A percentile compares a stretch with the other conserved stretches of the same genome.
Conservation (phyloP, 2,329 filamentous ascomycete species). For the Epichloe sibirici region DNA sequence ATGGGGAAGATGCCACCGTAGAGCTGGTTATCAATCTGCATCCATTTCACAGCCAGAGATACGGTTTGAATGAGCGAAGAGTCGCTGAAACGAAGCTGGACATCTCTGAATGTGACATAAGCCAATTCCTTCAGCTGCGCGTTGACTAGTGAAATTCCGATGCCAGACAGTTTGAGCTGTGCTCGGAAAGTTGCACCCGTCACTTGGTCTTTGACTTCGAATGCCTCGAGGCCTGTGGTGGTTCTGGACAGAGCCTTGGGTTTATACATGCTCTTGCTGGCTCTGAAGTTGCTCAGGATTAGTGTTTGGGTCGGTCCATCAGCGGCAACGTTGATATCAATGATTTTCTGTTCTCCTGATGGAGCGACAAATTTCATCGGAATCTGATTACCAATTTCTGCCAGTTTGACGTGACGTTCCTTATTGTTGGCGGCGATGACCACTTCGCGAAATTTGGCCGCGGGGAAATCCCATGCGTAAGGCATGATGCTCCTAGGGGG, state of each 20-base stretch:
- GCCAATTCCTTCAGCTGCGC: slow-evolving; percentile 82
- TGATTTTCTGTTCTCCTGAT: slow-evolving; percentile 65
- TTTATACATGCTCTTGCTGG: slow-evolving; percentile 81
- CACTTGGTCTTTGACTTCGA: slow-evolving; percentile 89
- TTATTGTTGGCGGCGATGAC: slow-evolving; percentile 44
- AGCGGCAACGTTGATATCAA: slow-evolving; percentile 92
- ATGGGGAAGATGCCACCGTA: slow-evolving; percentile 98
- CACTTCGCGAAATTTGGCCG: slow-evolving; percentile 90
- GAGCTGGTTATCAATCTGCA: slow-evolving; percentile 96
- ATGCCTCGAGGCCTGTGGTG: slow-evolving; percentile 42
- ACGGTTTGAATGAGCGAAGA: slow-evolving; percentile 90
- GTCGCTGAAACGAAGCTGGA: slow-evolving; percentile 83
- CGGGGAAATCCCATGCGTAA: slow-evolving; percentile 98
- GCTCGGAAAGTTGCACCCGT: slow-evolving; percentile 81
- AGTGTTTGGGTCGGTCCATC: slow-evolving; percentile 92
- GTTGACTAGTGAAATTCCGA: slow-evolving; percentile 90
- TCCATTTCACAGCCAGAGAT: slow-evolving; percentile 90
- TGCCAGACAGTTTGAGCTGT: slow-evolving; percentile 74
- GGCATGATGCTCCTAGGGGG: slow-evolving; percentile 98
- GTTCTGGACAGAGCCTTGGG: slow-evolving; percentile 39
- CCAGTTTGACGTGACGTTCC: slow-evolving; percentile 84
- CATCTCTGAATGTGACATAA: slow-evolving; percentile 84
- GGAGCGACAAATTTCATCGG: slow-evolving; percentile 77
- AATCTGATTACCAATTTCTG: slow-evolving; percentile 91
- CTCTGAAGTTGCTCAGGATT: slow-evolving; percentile 86